Evolutionary conservation across 768 basidiomycete species (phyloP), one percentile per base, ranked within the genome.

Genomic region (Lactifluus echinatus): DNA sequence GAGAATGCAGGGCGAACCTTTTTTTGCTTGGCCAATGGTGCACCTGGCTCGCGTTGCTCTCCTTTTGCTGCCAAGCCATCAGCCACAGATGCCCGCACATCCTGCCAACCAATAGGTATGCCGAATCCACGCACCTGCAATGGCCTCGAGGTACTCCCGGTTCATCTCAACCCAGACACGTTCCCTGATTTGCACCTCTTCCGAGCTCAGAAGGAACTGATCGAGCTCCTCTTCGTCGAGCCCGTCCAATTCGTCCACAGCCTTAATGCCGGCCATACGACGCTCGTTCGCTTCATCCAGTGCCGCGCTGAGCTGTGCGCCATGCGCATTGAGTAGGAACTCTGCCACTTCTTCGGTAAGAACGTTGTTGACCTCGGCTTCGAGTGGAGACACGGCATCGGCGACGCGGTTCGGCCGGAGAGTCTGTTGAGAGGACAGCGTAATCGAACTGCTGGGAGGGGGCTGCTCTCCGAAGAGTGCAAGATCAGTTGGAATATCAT

Each of bases 111-210:
- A 1, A 74, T 49, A 26, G 31, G 4, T 5, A 26, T 12, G 23
- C 17, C 2, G 14, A 39, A 44, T 8, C 21, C 23, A 8, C 81
- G 68, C 63, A 89, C 91, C 88, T 51, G 92, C 93, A 33, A 94
- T 75, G 15, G 86, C 84, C 67, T 93, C 87, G 34, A 97, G 72
- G 69, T 95, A 97, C 31, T 96, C 93, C 63, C 79, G 79, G 69
- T 96, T 96, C 65, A 92, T 75, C 71, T 94, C 92, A 47, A 94
- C 91, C 93, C 93, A 97, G 1, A 96, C 82, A 11, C 90, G 83
- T 68, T 92, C 90, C 69, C 89, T 97, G 66, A 91, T 76, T 67
- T 76, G 82, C 3, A 89, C 85, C 69, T 95, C 93, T 23, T 86
- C 87, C 34, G 86, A 85, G 8, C 78, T 81, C 23, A 93, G 71